Conservation (phyloP, 2,329 filamentous ascomycete species). For the Claviceps citrina region DNA sequence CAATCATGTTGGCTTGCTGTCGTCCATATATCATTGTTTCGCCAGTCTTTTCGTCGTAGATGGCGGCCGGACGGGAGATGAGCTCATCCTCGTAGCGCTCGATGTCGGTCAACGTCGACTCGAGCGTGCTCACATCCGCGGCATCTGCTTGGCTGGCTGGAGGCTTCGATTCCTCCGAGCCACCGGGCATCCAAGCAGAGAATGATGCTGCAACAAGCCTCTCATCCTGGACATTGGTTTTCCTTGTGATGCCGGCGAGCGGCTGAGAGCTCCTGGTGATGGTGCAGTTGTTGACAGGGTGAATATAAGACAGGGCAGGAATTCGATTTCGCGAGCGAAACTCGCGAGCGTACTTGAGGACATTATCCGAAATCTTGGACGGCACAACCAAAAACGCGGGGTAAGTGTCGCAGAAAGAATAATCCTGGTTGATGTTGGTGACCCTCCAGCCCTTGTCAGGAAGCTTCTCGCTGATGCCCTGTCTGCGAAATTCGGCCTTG, state of each 20-base stretch:
- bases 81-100: slow-evolving; percentile 57
- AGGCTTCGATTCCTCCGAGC: slow-evolving; percentile 21
- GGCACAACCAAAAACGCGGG: slow-evolving; percentile 75
- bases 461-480: slow-evolving; percentile 75
- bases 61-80: slow-evolving; percentile 25
- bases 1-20: slow-evolving; percentile 84
- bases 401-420: slow-evolving; percentile 84
- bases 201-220: slow-evolving; percentile 87
- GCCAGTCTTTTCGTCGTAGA: slow-evolving; percentile 43
- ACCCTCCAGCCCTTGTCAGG: slow-evolving; percentile 72
- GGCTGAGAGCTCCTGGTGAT: slow-evolving; percentile 93
- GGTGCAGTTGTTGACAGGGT: slow-evolving; percentile 90
- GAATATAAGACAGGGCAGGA: slow-evolving; percentile 83
- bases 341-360: slow-evolving; percentile 77
- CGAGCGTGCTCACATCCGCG: slow-evolving; percentile 18
- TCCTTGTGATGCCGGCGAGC: slow-evolving; percentile 67
- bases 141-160: slow-evolving; percentile 36
- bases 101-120: slow-evolving; percentile 41
- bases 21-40: slow-evolving; percentile 68
- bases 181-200: slow-evolving; percentile 24
- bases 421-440: slow-evolving; percentile 78
- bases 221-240: slow-evolving; percentile 90
- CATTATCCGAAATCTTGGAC: slow-evolving; percentile 84
- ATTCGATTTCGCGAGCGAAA: slow-evolving; percentile 84
- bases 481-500: slow-evolving; percentile 67